Evolutionary conservation across 1,284 basidiomycete species (phyloP).

Genomic region (Inonotus obliquus): DNA sequence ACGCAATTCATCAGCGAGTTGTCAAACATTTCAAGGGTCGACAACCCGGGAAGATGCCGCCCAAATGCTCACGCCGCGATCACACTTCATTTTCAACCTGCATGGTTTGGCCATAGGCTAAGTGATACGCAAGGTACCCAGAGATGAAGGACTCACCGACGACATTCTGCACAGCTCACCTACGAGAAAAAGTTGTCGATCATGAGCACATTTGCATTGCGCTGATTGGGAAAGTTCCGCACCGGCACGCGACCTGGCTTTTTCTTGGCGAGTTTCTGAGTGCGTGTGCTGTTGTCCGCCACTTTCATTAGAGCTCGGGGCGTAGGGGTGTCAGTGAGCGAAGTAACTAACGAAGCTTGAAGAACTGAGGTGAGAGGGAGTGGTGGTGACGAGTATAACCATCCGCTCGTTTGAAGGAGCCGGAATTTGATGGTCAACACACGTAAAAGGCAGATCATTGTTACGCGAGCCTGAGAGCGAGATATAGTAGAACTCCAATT

Average conservation of each 20-base stretch:
- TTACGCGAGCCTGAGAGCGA: background rate
- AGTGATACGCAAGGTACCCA: conserved; percentile 1
- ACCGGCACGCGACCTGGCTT: conserved; percentile 48
- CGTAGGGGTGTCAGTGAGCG: background rate
- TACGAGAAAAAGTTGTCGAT: background rate
- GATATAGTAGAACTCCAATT: no score
- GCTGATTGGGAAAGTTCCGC: background rate
- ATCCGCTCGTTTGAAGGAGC: conserved; percentile 1
- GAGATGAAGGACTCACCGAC: conserved; percentile 37
- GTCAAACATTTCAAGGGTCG: conserved; percentile 8
- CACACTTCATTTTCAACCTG: conserved; percentile 68
- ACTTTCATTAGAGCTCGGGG: conserved; percentile 10
- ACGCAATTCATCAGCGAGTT: conserved; percentile 12
- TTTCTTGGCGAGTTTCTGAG: conserved; percentile 11
- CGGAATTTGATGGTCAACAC: conserved; percentile 5
- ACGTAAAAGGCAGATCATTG: background rate
- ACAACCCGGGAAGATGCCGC: conserved; percentile 7
- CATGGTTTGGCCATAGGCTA: background rate
- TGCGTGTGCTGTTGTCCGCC: background rate
- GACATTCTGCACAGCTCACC: conserved; percentile 66
- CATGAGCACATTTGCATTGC: background rate
- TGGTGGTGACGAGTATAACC: background rate
- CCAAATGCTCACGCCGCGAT: conserved; percentile 48
- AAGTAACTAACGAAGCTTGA: background rate
- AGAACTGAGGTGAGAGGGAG: conserved; percentile 4